Base-by-base conservation (phyloP, 306 rosid genomes). In the Hippophae gyantsensis region DNA sequence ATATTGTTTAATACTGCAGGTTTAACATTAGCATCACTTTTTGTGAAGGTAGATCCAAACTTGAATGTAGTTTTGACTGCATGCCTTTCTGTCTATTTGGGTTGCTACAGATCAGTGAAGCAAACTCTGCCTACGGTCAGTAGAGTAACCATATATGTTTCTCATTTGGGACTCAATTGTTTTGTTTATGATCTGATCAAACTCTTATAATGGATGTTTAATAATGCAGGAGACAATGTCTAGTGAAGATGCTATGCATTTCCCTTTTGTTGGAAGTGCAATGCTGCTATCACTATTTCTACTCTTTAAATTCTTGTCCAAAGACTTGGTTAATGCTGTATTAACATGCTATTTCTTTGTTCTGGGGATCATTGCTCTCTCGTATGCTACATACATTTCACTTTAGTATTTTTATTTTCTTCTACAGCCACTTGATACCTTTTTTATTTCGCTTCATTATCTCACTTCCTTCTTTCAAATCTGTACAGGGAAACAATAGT, bases 241-340 rank as follows among this genome's bases (percentile, higher is more conserved):
- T 6, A 93, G 81, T 57, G 99, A 88, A 66, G 97, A 89, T 69
- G 99, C 99, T 64, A 89, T 93, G 97, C 95, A 97, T 45, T 93
- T 93, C 61, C 99, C 99, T 5, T 89, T 93, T 76, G 95, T 93
- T 65, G 99, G 95, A 71, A 93, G 99, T 84, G 99, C 99, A 40
- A 89, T 93, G 99, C 73, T 93, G 67, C 68, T 93, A 60, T 89
- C 99, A 11, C 94, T 93, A 50, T 93, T 93, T 78, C 76, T 93
- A 51, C 99, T 93, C 62, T 93, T 93, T 68, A 93, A 93, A 94
- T 89, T 93, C 84, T 72, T 93, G 23, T 89, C 97, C 4, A 93
- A 93, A 85, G 97, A 93, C 86, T 80, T 93, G 86, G 99, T 93
- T 69, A 93, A 93, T 72, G 88, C 99, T 48, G 97, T 93, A 23